These are phyloP conservation scores for Candida ficus DNA, from an alignment of 805 yeast genomes.

Conservation along the genomic window DNA sequence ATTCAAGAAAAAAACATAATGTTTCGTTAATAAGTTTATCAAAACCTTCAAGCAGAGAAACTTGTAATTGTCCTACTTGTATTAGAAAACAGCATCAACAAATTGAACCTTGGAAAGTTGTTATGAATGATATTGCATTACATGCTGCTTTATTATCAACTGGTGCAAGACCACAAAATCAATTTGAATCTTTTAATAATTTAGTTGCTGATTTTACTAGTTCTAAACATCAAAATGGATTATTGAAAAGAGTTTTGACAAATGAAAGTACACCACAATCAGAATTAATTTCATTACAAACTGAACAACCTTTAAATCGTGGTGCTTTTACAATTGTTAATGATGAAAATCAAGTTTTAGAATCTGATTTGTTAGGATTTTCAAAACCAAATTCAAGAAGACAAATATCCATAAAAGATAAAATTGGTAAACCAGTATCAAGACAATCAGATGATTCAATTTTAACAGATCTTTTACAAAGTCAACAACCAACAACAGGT, in stretches of 20 bases:
- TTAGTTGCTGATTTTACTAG: conserved; percentile 23
- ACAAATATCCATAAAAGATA: not conserved
- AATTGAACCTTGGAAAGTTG: conserved; percentile 26
- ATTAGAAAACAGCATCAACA: conserved; percentile 2
- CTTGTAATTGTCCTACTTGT: conserved; percentile 4
- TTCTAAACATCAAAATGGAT: conserved; percentile 13
- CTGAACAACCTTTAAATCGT: not conserved
- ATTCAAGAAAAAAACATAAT: conserved; percentile 10
- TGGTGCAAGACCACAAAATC: conserved; percentile 20
- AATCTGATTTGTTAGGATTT: conserved; percentile 13
- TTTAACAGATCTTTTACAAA: conserved; percentile 6
- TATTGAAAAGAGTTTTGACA: not conserved
- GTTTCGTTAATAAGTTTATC: conserved; percentile 5
- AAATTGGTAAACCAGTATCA: not conserved
- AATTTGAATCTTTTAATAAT: conserved; percentile 11
- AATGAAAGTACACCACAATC: not conserved
- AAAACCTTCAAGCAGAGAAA: conserved; percentile 3
- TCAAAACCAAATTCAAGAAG: conserved; percentile 3
- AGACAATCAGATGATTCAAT: conserved; percentile 7
- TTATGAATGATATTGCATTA: conserved; percentile 33
- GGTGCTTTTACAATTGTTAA: conserved; percentile 6
- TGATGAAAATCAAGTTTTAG: conserved; percentile 15
- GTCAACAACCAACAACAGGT: conserved; percentile 5
- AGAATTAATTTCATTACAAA: conserved; percentile 6
- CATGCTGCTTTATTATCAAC: conserved; percentile 35